Conservation (phyloP, 1,139 yeast genomes). For the Suhomyces bokatorum region DNA sequence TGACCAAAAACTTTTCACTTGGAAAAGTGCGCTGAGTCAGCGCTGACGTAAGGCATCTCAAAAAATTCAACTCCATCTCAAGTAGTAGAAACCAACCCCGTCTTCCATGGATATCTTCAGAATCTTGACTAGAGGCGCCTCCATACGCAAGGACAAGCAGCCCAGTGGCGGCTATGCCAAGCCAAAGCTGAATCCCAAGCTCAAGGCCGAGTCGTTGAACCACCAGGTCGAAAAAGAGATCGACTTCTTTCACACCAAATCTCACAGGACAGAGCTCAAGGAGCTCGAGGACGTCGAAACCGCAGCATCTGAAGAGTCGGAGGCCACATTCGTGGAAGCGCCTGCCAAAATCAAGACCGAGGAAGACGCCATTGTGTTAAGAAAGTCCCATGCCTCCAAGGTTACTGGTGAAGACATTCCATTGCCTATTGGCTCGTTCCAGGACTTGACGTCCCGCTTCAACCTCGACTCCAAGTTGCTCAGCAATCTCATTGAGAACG, state of each 20-base stretch:
- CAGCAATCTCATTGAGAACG: slow-evolving; percentile 63
- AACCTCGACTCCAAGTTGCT: slow-evolving; percentile 63
- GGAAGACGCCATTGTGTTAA: slow-evolving; percentile 57
- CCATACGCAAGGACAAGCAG: slow-evolving; percentile 56
- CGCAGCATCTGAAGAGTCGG: slow-evolving; percentile 15
- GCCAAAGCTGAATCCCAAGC: slow-evolving; percentile 28
- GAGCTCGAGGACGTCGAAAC: slow-evolving; percentile 22
- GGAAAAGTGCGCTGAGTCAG: slow-evolving; percentile 3
- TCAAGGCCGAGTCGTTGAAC: slow-evolving; percentile 38
- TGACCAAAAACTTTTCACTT: slow-evolving; percentile 11
- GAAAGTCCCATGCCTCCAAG: slow-evolving; percentile 60
- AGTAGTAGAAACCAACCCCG: not conserved
- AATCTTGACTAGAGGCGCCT: slow-evolving; percentile 83
- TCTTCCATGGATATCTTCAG: slow-evolving; percentile 80
- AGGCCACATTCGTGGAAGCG: slow-evolving; percentile 18
- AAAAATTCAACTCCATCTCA: not conserved
- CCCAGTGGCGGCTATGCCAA: slow-evolving; percentile 47
- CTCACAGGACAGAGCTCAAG: slow-evolving; percentile 25
- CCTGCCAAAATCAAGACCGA: slow-evolving; percentile 51
- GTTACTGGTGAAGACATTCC: slow-evolving; percentile 81
- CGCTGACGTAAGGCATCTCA: slow-evolving; percentile 8
- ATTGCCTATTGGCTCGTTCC: slow-evolving; percentile 84
- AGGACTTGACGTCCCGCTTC: slow-evolving; percentile 71
- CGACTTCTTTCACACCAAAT: slow-evolving; percentile 69
- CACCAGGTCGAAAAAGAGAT: slow-evolving; percentile 58